A percentile compares a stretch with the other conserved stretches of the same genome.
Evolutionary conservation across 2,329 filamentous ascomycete species (phyloP).

Genomic region (Claviceps pusilla): DNA sequence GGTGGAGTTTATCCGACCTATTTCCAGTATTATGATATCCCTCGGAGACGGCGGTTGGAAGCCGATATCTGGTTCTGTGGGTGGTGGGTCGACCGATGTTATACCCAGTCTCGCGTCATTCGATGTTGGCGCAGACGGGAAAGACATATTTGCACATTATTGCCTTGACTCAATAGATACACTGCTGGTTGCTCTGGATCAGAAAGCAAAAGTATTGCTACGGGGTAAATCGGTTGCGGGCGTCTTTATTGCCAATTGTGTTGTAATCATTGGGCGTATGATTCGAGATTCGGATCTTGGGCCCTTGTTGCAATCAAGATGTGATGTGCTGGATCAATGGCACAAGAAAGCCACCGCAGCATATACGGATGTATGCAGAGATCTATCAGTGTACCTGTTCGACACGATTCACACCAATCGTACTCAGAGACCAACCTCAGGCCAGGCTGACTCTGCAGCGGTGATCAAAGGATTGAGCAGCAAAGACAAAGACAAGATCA

Average conservation of each 20-base stretch:
- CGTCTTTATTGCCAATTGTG: slow-evolving; percentile 81
- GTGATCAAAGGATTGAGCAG: slow-evolving; percentile 71
- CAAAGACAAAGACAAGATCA: slow-evolving; percentile 92
- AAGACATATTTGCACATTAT: slow-evolving; percentile 79
- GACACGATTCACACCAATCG: slow-evolving; percentile 88
- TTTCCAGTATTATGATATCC: slow-evolving; percentile 82
- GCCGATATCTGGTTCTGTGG: slow-evolving; percentile 31
- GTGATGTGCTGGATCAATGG: slow-evolving; percentile 61
- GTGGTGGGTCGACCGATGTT: slow-evolving; percentile 44
- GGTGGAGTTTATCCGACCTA: slow-evolving; percentile 69
- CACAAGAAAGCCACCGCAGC: slow-evolving; percentile 70
- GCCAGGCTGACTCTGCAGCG: slow-evolving; percentile 61
- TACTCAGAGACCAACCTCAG: slow-evolving; percentile 53
- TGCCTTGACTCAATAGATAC: slow-evolving; percentile 76
- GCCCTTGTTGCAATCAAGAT: slow-evolving; percentile 52
- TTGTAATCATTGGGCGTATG: slow-evolving; percentile 70
- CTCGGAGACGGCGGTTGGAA: slow-evolving; percentile 88
- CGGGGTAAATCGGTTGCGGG: slow-evolving; percentile 68
- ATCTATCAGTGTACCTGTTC: slow-evolving; percentile 68
- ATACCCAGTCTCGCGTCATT: slow-evolving; percentile 62
- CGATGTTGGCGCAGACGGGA: slow-evolving; percentile 78
- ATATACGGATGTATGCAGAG: slow-evolving; percentile 80
- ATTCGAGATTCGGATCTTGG: slow-evolving; percentile 68
- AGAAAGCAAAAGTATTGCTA: slow-evolving; percentile 55
- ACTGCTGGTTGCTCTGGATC: slow-evolving; percentile 59